A percentile compares a stretch with the other conserved stretches of the same genome.
These are phyloP conservation scores for Malassezia arunalokei DNA, from an alignment of 1,284 basidiomycete genomes.

Conservation along the genomic window DNA sequence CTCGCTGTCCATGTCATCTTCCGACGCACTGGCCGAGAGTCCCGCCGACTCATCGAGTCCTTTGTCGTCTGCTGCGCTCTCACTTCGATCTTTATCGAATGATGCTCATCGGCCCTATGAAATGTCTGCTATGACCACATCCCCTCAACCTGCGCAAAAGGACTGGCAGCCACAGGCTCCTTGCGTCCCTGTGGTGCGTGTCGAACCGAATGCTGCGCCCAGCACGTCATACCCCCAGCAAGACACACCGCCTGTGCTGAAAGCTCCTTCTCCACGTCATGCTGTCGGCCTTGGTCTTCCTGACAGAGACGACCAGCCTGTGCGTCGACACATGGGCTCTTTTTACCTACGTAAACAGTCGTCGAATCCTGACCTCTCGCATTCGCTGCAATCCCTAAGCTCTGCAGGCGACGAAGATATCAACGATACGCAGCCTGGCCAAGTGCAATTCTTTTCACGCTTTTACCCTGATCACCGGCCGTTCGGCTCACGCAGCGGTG, in stretches of 20 bases:
- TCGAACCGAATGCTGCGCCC: neutral
- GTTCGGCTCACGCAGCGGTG: neutral
- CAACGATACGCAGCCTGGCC: neutral
- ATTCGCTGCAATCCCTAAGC: neutral
- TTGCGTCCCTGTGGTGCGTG: too few relatives aligned
- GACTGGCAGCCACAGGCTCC: too few relatives aligned
- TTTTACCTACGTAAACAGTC: neutral
- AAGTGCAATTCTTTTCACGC: constrained; percentile 5
- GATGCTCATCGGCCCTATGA: too few relatives aligned
- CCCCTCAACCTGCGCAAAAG: too few relatives aligned
- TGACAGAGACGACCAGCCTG: neutral
- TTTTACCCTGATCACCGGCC: constrained; percentile 1
- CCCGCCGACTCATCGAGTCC: constrained; percentile 7
- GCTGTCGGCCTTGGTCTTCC: too few relatives aligned
- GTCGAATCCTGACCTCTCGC: neutral
- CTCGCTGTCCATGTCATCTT: constrained; percentile 7
- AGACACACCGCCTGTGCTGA: too few relatives aligned
- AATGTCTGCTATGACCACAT: too few relatives aligned
- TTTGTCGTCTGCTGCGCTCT: constrained; percentile 8
- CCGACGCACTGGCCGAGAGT: neutral
- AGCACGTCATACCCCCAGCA: too few relatives aligned
- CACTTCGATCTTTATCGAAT: constrained; percentile 11
- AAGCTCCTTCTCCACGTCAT: too few relatives aligned
- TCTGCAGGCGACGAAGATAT: neutral
- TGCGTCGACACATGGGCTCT: constrained; percentile 2